phyloP scores from a whole-genome alignment of 495 filamentous ascomycete species.

The Schizothecium vesticola region DNA sequence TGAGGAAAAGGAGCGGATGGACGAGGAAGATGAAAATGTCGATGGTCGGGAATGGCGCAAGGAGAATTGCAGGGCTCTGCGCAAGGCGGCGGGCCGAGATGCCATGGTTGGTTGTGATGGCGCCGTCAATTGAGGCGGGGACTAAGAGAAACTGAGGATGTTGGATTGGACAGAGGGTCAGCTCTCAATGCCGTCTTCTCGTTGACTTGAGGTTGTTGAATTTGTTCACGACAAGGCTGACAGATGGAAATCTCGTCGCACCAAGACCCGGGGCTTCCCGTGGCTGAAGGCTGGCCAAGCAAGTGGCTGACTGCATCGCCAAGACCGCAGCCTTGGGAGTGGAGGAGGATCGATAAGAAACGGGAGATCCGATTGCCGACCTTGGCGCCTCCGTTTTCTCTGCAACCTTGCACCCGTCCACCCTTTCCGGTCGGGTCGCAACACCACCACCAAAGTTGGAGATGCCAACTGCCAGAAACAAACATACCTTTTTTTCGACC shows the following conservation, averaged over 20 bases:
- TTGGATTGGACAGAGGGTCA: neutral
- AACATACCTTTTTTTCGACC: neutral
- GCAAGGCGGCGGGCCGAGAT: constrained; percentile 21
- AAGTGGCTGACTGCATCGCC: neutral
- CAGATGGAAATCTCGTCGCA: neutral
- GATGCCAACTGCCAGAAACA: neutral
- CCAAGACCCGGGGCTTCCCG: neutral
- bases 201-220: neutral
- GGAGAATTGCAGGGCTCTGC: constrained; percentile 15
- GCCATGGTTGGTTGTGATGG: constrained; percentile 16
- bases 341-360: constrained; percentile 15
- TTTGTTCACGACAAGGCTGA: neutral
- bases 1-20: constrained; percentile 2
- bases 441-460: neutral
- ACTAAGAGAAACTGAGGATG: neutral
- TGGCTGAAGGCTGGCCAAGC: constrained; percentile 21
- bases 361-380: constrained; percentile 1
- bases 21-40: neutral
- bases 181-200: neutral
- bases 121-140: neutral
- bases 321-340: constrained; percentile 7
- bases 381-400: constrained; percentile 4
- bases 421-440: neutral
- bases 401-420: neutral
- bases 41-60: neutral